Conservation (phyloP, 1,284 basidiomycete genomes). For the Heterobasidion parviporum region DNA sequence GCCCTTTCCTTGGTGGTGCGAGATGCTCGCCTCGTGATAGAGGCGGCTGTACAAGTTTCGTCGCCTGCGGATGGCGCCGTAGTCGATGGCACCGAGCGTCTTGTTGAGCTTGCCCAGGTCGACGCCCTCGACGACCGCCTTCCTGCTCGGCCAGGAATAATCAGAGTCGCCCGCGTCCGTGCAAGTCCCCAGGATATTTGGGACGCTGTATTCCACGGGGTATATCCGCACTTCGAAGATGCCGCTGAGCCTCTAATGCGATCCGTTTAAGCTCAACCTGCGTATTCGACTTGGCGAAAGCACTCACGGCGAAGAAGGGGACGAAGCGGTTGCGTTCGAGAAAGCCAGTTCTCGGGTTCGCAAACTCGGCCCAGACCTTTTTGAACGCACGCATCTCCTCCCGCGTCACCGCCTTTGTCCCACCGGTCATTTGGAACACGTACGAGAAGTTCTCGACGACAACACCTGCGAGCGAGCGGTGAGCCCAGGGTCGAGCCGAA, state of each 20-base stretch:
- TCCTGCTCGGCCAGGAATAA: constrained; percentile 6
- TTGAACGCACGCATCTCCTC: constrained; percentile 93
- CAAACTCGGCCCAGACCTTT: constrained; percentile 86
- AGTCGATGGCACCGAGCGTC: constrained; percentile 61
- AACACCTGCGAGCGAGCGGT: constrained; percentile 46
- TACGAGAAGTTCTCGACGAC: constrained; percentile 97
- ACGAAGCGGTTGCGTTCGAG: constrained; percentile 68
- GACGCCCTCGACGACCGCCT: constrained; percentile 38
- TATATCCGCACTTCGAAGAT: constrained; percentile 85
- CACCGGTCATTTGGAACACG: constrained; percentile 84
- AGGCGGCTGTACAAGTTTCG: constrained; percentile 67
- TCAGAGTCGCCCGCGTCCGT: constrained; percentile 23
- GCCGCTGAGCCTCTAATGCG: constrained; percentile 59
- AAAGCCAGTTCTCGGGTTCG: constrained; percentile 74
- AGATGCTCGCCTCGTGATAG: constrained; percentile 80
- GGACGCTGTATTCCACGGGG: constrained; percentile 57
- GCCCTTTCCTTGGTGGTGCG: constrained; percentile 65
- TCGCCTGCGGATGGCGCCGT: constrained; percentile 51
- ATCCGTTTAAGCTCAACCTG: not conserved
- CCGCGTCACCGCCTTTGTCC: constrained; percentile 77
- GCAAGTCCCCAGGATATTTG: constrained; percentile 47
- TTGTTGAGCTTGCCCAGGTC: constrained; percentile 57
- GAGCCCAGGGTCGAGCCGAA: not conserved
- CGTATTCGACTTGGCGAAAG: constrained; percentile 2
- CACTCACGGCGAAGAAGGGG: constrained; percentile 74